Conservation (phyloP, 108 stramenopile genomes). For the Ochromonas danica region DNA sequence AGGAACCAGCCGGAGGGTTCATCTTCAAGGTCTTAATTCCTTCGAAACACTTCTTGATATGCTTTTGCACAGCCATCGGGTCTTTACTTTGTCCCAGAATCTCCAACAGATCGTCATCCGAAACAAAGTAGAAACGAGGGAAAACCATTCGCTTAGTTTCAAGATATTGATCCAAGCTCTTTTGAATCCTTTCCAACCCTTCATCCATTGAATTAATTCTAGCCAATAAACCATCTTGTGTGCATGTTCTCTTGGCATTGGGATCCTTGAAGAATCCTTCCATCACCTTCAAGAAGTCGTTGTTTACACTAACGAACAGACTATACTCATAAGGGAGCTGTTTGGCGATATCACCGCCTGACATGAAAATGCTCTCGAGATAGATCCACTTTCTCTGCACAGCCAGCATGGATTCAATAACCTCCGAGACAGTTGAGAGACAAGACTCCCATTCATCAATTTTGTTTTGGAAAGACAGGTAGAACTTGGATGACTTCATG, state of each 20-base stretch:
- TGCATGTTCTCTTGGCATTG: conserved; percentile 50
- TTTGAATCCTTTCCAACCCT: conserved; percentile 64
- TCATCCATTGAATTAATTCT: conserved; percentile 40
- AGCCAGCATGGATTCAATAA: conserved; percentile 59
- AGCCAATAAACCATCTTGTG: conserved; percentile 36
- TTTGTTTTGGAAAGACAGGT: conserved; percentile 51
- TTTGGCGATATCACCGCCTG: conserved; percentile 63
- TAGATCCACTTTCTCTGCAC: conserved; percentile 72
- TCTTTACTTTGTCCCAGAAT: conserved; percentile 64
- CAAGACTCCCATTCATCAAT: conserved; percentile 61
- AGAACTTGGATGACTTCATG: conserved; percentile 69
- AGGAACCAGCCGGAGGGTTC: conserved; percentile 45
- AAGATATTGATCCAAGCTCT: conserved; percentile 64
- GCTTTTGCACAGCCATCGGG: conserved; percentile 62
- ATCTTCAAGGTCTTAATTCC: conserved; percentile 63
- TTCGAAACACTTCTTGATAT: conserved; percentile 67
- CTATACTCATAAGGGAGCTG: conserved; percentile 59
- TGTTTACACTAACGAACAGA: conserved; percentile 60
- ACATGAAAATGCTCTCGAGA: conserved; percentile 69
- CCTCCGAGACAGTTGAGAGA: conserved; percentile 54
- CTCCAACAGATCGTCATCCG: conserved; percentile 69
- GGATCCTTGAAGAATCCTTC: conserved; percentile 44
- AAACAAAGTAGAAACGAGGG: conserved; percentile 68
- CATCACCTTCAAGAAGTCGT: conserved; percentile 32
- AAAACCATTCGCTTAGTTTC: conserved; percentile 64